These are phyloP conservation scores for Ilex aquifolium DNA, from an alignment of 257 asterid genomes.

Conservation along the genomic window DNA sequence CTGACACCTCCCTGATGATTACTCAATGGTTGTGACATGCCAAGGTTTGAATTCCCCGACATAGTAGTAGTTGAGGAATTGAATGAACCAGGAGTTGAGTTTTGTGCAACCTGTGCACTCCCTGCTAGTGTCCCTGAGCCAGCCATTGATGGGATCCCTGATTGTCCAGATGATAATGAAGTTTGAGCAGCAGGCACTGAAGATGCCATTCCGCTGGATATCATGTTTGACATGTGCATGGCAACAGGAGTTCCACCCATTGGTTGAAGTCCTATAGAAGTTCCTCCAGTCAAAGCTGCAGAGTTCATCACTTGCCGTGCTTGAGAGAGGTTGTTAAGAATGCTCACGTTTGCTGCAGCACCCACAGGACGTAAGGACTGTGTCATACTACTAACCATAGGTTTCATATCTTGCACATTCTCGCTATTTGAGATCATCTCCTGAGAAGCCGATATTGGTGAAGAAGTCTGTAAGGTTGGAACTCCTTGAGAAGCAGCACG, in stretches of 20 bases:
- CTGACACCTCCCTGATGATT: slow-evolving; percentile 57
- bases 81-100: slow-evolving; percentile 56
- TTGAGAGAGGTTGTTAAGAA: slow-evolving; percentile 82
- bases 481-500: slow-evolving; percentile 67
- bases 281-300: slow-evolving; percentile 57
- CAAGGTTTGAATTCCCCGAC: slow-evolving; percentile 44
- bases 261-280: slow-evolving; percentile 65
- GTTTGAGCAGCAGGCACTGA: slow-evolving; percentile 70
- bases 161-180: slow-evolving; percentile 57
- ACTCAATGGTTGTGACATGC: slow-evolving; percentile 56
- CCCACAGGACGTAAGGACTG: slow-evolving; percentile 65
- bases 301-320: slow-evolving; percentile 41
- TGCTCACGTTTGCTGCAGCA: slow-evolving; percentile 82
- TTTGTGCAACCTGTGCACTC: slow-evolving; percentile 42
- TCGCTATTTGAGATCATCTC: slow-evolving; percentile 50
- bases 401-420: slow-evolving; percentile 67
- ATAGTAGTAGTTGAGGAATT: slow-evolving; percentile 48
- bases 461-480: slow-evolving; percentile 69
- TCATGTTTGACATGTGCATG: slow-evolving; percentile 48
- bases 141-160: slow-evolving; percentile 50
- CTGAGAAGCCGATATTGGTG: slow-evolving; percentile 76
- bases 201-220: slow-evolving; percentile 78
- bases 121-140: slow-evolving; percentile 57
- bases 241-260: slow-evolving; percentile 81
- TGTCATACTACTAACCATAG: slow-evolving; percentile 41